Percentiles rank a stretch among this genome's conserved stretches.
Evolutionary conservation across 139 green algal genomes (phyloP).

Genomic region (Chlorella vulgaris): DNA sequence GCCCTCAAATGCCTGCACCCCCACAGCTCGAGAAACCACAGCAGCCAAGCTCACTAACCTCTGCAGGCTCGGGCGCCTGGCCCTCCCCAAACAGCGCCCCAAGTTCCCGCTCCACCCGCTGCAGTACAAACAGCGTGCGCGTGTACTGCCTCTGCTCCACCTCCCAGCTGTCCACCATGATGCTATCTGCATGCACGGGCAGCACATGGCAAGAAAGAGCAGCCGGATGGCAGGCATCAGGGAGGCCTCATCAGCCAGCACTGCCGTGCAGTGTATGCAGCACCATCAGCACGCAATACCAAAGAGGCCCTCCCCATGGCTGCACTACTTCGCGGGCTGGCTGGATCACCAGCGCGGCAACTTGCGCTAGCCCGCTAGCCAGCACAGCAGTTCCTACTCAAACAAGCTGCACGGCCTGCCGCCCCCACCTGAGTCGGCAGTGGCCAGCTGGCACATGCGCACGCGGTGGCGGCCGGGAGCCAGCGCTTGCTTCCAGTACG

Average conservation of each 20-base stretch:
- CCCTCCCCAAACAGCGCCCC: conserved; percentile 5
- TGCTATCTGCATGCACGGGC: conserved; percentile 11
- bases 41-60: neutral
- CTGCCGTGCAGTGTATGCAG: too few species aligned
- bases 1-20: too few species aligned
- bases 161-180: conserved; percentile 87
- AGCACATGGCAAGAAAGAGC: neutral
- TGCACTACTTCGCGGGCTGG: too few species aligned
- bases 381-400: neutral
- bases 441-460: conserved; percentile 70
- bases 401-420: neutral
- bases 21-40: too few species aligned
- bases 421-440: conserved; percentile 31
- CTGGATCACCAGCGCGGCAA: too few species aligned
- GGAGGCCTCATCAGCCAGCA: too few species aligned
- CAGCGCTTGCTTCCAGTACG: conserved; percentile 78
- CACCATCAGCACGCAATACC: too few species aligned
- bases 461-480: conserved; percentile 63
- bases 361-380: neutral
- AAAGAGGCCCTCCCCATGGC: too few species aligned
- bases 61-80: neutral
- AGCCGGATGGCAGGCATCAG: neutral
- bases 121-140: conserved; percentile 71
- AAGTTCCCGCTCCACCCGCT: conserved; percentile 45
- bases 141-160: conserved; percentile 67